Conservation (phyloP, 352 stramenopile species). For the Phytophthora colocasiae region DNA sequence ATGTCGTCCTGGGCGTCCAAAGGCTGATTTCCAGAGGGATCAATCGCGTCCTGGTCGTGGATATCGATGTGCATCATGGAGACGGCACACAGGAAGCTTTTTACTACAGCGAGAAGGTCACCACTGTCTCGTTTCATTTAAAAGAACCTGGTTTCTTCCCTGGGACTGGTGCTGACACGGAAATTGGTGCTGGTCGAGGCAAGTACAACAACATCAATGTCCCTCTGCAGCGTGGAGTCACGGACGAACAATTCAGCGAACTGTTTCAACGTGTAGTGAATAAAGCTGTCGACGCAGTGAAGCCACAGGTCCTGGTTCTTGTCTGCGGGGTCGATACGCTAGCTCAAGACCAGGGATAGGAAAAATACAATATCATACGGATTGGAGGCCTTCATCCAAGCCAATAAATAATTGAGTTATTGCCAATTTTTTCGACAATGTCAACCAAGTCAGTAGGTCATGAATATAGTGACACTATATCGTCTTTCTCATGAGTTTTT, state of each 20-base stretch:
- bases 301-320: constrained; percentile 62
- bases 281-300: constrained; percentile 46
- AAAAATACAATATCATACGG: too few species aligned
- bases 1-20: constrained; percentile 97
- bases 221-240: constrained; percentile 60
- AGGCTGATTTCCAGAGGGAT: constrained; percentile 95
- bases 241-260: constrained; percentile 54
- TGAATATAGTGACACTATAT: too few species aligned
- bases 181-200: constrained; percentile 38
- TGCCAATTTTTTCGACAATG: too few species aligned
- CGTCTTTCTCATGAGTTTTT: too few species aligned
- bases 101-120: constrained; percentile 57
- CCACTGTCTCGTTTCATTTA: constrained; percentile 65
- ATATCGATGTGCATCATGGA: constrained; percentile 74
- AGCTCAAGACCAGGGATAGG: constrained; percentile 45
- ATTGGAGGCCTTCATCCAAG: too few species aligned
- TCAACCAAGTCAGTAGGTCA: too few species aligned
- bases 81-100: constrained; percentile 68
- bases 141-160: constrained; percentile 59
- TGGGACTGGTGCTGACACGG: constrained; percentile 38
- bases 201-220: constrained; percentile 71
- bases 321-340: constrained; percentile 79
- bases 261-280: constrained; percentile 53
- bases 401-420: too few species aligned
- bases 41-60: constrained; percentile 51